Percentiles rank a stretch among this genome's conserved stretches.
Evolutionary conservation across 176 grass and related monocot species (phyloP).

Genomic region (Phoenix roebelenii): DNA sequence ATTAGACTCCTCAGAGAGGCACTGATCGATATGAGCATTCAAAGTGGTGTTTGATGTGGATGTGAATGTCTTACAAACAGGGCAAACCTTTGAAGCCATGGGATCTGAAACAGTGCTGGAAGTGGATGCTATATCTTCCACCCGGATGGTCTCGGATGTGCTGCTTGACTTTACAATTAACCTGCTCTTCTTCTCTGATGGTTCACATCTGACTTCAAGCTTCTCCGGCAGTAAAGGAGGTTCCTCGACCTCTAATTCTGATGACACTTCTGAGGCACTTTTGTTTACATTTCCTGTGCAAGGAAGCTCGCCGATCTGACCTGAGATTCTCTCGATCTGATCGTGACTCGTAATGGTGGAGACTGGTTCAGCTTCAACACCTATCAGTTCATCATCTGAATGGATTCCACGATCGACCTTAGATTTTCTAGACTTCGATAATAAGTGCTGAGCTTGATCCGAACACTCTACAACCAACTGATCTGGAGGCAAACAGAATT

Average conservation of each 20-base stretch:
- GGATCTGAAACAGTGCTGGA: constrained; percentile 9
- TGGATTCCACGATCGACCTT: not conserved
- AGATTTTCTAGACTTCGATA: too few species aligned
- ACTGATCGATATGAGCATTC: constrained; percentile 21
- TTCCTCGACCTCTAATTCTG: constrained; percentile 2
- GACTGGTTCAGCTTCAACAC: not conserved
- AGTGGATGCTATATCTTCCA: constrained; percentile 8
- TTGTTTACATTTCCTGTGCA: not conserved
- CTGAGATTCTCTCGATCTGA: not conserved
- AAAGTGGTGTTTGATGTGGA: constrained; percentile 24
- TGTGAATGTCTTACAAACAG: constrained; percentile 22
- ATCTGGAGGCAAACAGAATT: not conserved
- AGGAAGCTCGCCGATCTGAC: not conserved
- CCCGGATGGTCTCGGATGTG: not conserved
- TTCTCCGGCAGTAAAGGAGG: not conserved
- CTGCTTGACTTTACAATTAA: not conserved
- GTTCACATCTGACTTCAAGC: not conserved
- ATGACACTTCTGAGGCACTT: not conserved
- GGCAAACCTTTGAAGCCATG: constrained; percentile 24
- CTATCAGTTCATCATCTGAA: not conserved
- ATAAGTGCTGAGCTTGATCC: not conserved
- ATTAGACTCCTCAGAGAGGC: constrained; percentile 12
- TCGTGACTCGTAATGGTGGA: not conserved
- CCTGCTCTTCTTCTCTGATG: constrained; percentile 6
- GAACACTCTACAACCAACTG: not conserved